Conservation (phyloP, 768 basidiomycete genomes). For the Mycena galericulata region DNA sequence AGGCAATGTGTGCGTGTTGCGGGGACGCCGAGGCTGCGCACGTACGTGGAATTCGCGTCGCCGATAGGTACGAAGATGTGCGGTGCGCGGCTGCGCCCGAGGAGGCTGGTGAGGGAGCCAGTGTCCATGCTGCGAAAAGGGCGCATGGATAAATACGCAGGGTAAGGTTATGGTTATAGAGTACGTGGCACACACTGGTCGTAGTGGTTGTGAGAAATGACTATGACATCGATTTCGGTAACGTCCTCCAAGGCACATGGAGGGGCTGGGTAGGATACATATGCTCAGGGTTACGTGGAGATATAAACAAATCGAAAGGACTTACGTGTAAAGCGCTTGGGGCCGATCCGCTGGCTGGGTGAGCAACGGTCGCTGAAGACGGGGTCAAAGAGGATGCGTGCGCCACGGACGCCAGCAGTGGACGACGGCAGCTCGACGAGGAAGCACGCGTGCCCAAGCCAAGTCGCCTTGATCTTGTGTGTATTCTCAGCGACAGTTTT, state of each 20-base stretch:
- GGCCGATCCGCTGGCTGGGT: conserved; percentile 58
- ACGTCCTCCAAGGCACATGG: no score
- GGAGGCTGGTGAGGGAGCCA: conserved; percentile 54
- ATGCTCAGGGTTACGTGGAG: background rate
- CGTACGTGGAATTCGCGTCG: conserved; percentile 57
- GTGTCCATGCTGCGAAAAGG: no score
- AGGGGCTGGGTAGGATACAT: conserved; percentile 42
- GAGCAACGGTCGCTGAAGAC: no score
- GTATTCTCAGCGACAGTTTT: conserved; percentile 36
- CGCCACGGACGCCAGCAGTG: no score
- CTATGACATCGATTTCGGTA: conserved; percentile 71
- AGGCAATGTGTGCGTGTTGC: conserved; percentile 58
- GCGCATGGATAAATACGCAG: background rate
- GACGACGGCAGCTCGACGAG: no score
- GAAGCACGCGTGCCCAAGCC: conserved; percentile 69
- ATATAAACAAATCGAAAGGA: conserved; percentile 26
- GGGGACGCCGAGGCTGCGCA: conserved; percentile 55
- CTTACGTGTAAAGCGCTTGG: conserved; percentile 62
- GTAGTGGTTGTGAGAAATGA: conserved; percentile 71
- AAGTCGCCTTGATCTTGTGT: conserved; percentile 61
- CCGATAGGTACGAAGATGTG: conserved; percentile 72
- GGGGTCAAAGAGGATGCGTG: no score
- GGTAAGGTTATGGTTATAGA: background rate
- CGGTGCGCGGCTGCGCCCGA: conserved; percentile 49
- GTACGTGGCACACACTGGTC: conserved; percentile 53